A percentile compares a stretch with the other conserved stretches of the same genome.
Evolutionary conservation across 805 yeast genomes (phyloP).

Genomic region (Cephaloascus fragrans): DNA sequence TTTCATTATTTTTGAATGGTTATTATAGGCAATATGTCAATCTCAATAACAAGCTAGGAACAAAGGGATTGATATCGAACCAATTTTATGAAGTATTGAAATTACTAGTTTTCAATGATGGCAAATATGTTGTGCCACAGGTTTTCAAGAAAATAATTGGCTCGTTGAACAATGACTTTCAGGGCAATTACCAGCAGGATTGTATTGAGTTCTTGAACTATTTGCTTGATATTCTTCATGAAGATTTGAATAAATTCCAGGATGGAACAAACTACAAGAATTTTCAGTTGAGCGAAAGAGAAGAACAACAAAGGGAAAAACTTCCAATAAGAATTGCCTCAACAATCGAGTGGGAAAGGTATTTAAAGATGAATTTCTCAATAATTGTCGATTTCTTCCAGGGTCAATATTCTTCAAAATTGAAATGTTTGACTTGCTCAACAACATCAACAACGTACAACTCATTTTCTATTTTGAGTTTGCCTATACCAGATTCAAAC

Average conservation of each 20-base stretch:
- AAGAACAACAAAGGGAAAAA: conserved; percentile 63
- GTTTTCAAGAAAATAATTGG: conserved; percentile 64
- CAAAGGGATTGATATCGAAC: conserved; percentile 69
- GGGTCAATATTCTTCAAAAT: conserved; percentile 79
- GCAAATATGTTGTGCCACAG: conserved; percentile 44
- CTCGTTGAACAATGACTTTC: conserved; percentile 52
- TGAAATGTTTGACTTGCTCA: conserved; percentile 64
- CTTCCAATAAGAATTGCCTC: conserved; percentile 75
- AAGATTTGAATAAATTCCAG: conserved; percentile 68
- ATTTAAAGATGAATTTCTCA: conserved; percentile 69
- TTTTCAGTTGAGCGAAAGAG: conserved; percentile 56
- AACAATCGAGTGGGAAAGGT: conserved; percentile 87
- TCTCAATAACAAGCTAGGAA: conserved; percentile 62
- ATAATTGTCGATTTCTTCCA: conserved; percentile 74
- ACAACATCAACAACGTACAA: conserved; percentile 80
- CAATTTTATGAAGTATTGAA: conserved; percentile 53
- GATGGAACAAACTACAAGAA: conserved; percentile 33
- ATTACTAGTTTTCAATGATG: conserved; percentile 40
- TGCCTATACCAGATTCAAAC: conserved; percentile 60
- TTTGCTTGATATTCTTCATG: conserved; percentile 69
- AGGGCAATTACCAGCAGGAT: conserved; percentile 71
- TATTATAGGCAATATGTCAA: conserved; percentile 62
- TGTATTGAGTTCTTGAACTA: conserved; percentile 76
- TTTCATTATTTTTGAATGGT: conserved; percentile 51
- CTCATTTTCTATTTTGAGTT: conserved; percentile 66